These are phyloP conservation scores for Neonectria ditissima DNA, from an alignment of 2,329 filamentous ascomycete genomes.

Conservation along the genomic window DNA sequence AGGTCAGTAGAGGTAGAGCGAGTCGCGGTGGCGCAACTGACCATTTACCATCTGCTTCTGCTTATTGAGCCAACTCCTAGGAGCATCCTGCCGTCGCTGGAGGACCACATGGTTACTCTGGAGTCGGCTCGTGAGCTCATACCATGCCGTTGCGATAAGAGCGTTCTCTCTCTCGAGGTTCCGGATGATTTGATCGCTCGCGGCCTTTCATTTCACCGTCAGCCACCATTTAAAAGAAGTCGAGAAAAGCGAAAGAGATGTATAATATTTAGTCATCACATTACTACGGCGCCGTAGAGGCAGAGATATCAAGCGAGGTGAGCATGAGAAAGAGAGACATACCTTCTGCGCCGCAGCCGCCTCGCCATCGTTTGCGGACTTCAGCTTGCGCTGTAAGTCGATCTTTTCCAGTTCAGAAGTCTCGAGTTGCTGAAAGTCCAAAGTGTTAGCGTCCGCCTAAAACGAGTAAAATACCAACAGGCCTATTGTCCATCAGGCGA, in stretches of 20 bases:
- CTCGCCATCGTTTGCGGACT: conserved; percentile 63
- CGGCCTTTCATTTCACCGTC: conserved; percentile 52
- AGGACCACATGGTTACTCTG: conserved; percentile 87
- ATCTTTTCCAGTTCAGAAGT: conserved; percentile 67
- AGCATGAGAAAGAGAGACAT: conserved; percentile 45
- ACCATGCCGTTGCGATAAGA: conserved; percentile 87
- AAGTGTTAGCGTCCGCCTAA: conserved; percentile 31
- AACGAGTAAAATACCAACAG: background rate
- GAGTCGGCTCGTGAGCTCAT: conserved; percentile 80
- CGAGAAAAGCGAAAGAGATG: background rate
- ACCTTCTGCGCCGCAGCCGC: conserved; percentile 65
- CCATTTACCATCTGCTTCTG: conserved; percentile 79
- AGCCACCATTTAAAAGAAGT: conserved; percentile 17
- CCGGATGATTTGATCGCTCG: conserved; percentile 68
- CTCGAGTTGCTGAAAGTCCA: conserved; percentile 64
- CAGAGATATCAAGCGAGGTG: background rate
- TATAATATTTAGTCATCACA: background rate
- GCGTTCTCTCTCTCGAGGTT: conserved; percentile 82
- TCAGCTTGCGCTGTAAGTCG: conserved; percentile 67
- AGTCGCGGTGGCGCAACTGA: conserved; percentile 59
- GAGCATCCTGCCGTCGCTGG: conserved; percentile 78
- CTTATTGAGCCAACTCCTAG: conserved; percentile 86
- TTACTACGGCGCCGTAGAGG: background rate
- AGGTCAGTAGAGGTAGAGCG: conserved; percentile 58
- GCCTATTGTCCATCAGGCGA: conserved; percentile 2